These are phyloP conservation scores for Sinapis alba DNA, from an alignment of 441 rosid genomes.

Conservation along the genomic window DNA sequence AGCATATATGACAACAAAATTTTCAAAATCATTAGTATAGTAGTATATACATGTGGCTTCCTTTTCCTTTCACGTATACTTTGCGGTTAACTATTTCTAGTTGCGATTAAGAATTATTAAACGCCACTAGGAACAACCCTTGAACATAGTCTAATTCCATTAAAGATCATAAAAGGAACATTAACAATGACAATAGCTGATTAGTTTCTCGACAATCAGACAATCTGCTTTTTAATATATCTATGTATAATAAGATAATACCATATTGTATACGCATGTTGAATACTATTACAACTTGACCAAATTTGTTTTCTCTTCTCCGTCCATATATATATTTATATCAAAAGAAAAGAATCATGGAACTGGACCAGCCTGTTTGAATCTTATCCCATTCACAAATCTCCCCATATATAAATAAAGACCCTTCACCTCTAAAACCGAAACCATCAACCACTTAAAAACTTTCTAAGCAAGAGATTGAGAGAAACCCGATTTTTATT, in stretches of 20 bases:
- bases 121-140: slow-evolving; percentile 12
- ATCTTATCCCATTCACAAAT: slow-evolving; percentile 35
- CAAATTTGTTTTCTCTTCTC: slow-evolving; percentile 13
- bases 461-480: slow-evolving; percentile 10
- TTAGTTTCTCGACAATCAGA: slow-evolving; percentile 38
- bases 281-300: slow-evolving; percentile 39
- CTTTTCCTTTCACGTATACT: neutral
- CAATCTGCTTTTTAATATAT: slow-evolving; percentile 1
- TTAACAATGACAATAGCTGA: slow-evolving; percentile 29
- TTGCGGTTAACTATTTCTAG: neutral
- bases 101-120: slow-evolving; percentile 1
- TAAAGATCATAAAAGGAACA: slow-evolving; percentile 17
- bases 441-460: slow-evolving; percentile 21
- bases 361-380: slow-evolving; percentile 44
- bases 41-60: slow-evolving; percentile 2
- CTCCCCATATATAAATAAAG: slow-evolving; percentile 34
- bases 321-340: neutral
- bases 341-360: slow-evolving; percentile 33
- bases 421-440: slow-evolving; percentile 21
- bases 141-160: slow-evolving; percentile 33
- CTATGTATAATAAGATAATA: neutral
- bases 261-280: slow-evolving; percentile 6
- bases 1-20: neutral
- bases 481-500: slow-evolving; percentile 13
- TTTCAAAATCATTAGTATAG: neutral